Conservation (phyloP, 495 filamentous ascomycete species). For the Hyaloscypha finlandica region DNA sequence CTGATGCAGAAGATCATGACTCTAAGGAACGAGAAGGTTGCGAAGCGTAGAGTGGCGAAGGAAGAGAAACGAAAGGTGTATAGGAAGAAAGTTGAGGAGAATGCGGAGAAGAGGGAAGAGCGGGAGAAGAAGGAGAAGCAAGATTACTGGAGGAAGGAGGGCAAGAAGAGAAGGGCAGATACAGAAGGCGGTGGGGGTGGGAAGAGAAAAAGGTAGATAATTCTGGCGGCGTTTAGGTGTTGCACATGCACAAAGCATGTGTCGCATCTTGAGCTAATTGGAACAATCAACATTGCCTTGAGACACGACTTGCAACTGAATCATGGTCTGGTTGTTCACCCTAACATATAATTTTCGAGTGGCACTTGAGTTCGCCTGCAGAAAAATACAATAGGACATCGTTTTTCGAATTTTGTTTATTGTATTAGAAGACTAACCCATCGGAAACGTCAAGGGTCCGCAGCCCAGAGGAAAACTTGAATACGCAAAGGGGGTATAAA, state of each 20-base stretch:
- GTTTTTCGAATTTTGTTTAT: background rate
- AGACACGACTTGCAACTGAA: too few species aligned
- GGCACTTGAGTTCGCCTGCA: too few species aligned
- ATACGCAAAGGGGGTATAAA: background rate
- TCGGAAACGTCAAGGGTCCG: background rate
- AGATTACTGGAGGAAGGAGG: conserved; percentile 91
- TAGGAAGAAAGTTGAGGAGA: conserved; percentile 75
- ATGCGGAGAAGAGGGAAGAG: conserved; percentile 76
- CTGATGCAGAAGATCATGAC: conserved; percentile 94
- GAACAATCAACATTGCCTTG: background rate
- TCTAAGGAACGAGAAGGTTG: conserved; percentile 84
- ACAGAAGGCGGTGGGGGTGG: conserved; percentile 63
- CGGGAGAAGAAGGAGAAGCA: conserved; percentile 88
- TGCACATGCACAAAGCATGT: background rate
- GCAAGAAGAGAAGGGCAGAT: conserved; percentile 83
- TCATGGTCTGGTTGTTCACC: too few species aligned
- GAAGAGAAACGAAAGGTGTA: conserved; percentile 80
- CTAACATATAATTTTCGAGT: too few species aligned
- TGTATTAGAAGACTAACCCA: background rate
- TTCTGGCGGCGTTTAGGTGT: background rate
- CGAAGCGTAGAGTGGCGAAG: conserved; percentile 78
- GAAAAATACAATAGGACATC: too few species aligned
- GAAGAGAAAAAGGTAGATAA: conserved; percentile 55
- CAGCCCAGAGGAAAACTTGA: background rate
- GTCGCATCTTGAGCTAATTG: background rate